Conservation (phyloP, 805 yeast species). For the Sungouiella blattae region DNA sequence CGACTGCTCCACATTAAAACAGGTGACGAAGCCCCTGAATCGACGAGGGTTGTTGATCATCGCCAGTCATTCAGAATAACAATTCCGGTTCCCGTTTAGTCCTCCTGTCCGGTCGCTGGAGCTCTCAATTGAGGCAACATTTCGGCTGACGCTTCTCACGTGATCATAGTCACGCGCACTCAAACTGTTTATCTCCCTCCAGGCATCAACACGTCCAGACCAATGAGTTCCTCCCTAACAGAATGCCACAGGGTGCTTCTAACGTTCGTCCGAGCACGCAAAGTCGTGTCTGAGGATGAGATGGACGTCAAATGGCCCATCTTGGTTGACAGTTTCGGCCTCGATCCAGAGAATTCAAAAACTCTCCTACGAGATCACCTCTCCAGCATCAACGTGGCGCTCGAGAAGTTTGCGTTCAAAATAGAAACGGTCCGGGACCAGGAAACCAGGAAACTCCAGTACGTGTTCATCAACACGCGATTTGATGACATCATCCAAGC, state of each 20-base stretch:
- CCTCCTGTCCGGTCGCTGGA: too few relatives aligned
- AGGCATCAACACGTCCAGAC: too few relatives aligned
- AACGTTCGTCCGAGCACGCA: slow-evolving; percentile 14
- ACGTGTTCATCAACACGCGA: slow-evolving; percentile 39
- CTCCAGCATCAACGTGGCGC: slow-evolving; percentile 26
- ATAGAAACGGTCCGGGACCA: slow-evolving; percentile 40
- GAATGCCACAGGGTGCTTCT: slow-evolving; percentile 17
- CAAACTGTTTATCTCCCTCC: too few relatives aligned
- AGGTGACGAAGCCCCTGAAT: too few relatives aligned
- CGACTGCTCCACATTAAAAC: too few relatives aligned
- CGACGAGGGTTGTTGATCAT: too few relatives aligned
- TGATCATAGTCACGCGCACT: too few relatives aligned
- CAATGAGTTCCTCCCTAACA: too few relatives aligned
- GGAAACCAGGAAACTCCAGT: slow-evolving; percentile 25
- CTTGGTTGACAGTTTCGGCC: slow-evolving; percentile 7
- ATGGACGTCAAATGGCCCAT: slow-evolving; percentile 5
- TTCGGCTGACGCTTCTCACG: too few relatives aligned
- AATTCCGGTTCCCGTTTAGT: too few relatives aligned
- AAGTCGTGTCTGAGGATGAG: slow-evolving; percentile 5
- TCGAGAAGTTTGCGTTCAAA: slow-evolving; percentile 39
- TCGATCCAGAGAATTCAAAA: slow-evolving; percentile 8
- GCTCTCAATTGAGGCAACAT: too few relatives aligned
- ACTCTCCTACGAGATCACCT: slow-evolving; percentile 14
- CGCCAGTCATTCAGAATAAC: too few relatives aligned
- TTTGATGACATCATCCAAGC: slow-evolving; percentile 40